Evolutionary conservation across 208 protist genomes (phyloP).

Genomic region (Acanthamoeba royreba): DNA sequence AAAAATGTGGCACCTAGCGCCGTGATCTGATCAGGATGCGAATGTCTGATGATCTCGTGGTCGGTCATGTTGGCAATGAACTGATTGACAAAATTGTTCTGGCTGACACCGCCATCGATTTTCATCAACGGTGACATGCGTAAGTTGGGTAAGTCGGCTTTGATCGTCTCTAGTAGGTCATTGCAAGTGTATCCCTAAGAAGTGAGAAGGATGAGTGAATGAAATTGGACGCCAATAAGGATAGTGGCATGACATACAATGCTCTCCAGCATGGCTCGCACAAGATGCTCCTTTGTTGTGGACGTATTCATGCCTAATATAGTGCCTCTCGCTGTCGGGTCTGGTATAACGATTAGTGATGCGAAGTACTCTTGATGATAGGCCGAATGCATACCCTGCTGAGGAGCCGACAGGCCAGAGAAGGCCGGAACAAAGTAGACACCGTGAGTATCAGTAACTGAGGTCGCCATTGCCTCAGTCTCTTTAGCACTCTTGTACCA

Average conservation of each 20-base stretch:
- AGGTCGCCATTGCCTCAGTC: conserved; percentile 45
- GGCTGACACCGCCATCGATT: conserved; percentile 63
- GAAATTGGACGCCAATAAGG: background rate
- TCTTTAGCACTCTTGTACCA: conserved; percentile 46
- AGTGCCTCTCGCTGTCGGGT: conserved; percentile 50
- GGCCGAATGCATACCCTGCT: conserved; percentile 77
- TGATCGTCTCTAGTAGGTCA: conserved; percentile 55
- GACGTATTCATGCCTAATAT: conserved; percentile 63
- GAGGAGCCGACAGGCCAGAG: conserved; percentile 52
- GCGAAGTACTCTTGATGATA: background rate
- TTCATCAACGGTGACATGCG: conserved; percentile 55
- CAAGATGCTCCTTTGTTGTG: conserved; percentile 49
- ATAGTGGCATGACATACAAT: background rate
- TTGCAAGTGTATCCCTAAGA: conserved; percentile 50
- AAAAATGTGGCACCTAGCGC: conserved; percentile 54
- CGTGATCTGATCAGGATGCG: conserved; percentile 52
- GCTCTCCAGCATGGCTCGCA: conserved; percentile 61
- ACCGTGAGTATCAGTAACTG: conserved; percentile 42
- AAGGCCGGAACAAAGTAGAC: conserved; percentile 63
- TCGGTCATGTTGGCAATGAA: conserved; percentile 53
- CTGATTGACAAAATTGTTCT: conserved; percentile 69
- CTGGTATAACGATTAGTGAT: conserved; percentile 54
- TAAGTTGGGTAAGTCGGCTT: conserved; percentile 52
- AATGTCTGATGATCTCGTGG: conserved; percentile 26
- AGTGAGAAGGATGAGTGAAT: background rate